A percentile compares a stretch with the other conserved stretches of the same genome.
phyloP scores from a whole-genome alignment of 2,329 filamentous ascomycete species.

The Paecilomyces niveus region DNA sequence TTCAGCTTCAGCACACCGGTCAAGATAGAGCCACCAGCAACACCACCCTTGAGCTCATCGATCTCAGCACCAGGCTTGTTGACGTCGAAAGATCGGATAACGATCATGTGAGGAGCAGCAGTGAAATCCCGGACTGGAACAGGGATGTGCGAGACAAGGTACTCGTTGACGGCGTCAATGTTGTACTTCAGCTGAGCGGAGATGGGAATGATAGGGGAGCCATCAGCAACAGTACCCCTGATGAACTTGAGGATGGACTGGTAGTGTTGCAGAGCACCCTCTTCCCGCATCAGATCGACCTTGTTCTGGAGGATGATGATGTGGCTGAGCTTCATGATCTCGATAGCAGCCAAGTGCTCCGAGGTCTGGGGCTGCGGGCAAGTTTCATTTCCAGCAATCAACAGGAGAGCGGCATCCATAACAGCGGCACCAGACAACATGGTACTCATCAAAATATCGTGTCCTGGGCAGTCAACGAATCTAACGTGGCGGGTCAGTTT shows the following conservation, averaged over 20 bases:
- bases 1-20: conserved; percentile 95
- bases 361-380: conserved; percentile 98
- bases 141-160: conserved; percentile 90
- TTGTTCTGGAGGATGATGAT: conserved; percentile 99
- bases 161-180: conserved; percentile 96
- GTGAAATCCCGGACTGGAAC: conserved; percentile 87
- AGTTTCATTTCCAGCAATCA: conserved; percentile 97
- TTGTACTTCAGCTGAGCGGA: conserved; percentile 98
- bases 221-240: conserved; percentile 90
- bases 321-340: conserved; percentile 99
- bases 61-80: conserved; percentile 99
- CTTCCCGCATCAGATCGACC: conserved; percentile 96
- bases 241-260: conserved; percentile 98
- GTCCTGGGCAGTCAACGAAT: conserved; percentile 97
- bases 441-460: conserved; percentile 99
- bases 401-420: conserved; percentile 95
- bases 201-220: conserved; percentile 92
- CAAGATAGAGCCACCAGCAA: conserved; percentile 92
- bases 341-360: conserved; percentile 96
- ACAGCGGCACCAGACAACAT: conserved; percentile 99
- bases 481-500: conserved; percentile 41
- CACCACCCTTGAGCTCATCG: conserved; percentile 95
- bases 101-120: conserved; percentile 93
- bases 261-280: conserved; percentile 87
- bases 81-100: conserved; percentile 98